A percentile compares a stretch with the other conserved stretches of the same genome.
phyloP scores from a whole-genome alignment of 139 green algal genomes.

The Chlorella sp. region DNA sequence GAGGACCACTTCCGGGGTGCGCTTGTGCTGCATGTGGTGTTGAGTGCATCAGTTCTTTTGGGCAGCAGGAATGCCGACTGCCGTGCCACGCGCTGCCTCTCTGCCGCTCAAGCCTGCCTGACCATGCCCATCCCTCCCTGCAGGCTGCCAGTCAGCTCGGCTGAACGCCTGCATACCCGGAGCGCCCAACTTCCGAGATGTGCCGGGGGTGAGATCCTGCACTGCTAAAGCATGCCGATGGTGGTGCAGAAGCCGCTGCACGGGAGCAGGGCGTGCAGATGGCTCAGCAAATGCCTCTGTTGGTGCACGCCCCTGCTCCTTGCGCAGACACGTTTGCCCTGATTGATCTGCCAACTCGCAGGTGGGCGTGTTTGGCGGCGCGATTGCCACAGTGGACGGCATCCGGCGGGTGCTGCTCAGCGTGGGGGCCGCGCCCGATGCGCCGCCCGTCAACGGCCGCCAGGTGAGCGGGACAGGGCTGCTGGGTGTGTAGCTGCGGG shows the following conservation, averaged over 20 bases:
- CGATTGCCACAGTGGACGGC: conserved; percentile 90
- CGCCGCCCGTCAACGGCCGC: conserved; percentile 5
- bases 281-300: no score
- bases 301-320: no score
- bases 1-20: conserved; percentile 65
- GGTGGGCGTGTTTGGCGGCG: conserved; percentile 84
- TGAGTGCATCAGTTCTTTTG: no score
- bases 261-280: no score
- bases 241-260: no score
- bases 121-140: conserved; percentile 49
- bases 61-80: no score
- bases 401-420: conserved; percentile 71
- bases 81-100: not conserved
- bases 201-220: conserved; percentile 47
- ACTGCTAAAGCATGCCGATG: no score
- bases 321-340: no score
- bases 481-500: no score
- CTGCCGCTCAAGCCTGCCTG: conserved; percentile 28
- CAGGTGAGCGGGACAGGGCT: not conserved
- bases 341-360: no score
- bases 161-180: conserved; percentile 52
- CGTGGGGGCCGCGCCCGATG: conserved; percentile 42
- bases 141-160: conserved; percentile 63
- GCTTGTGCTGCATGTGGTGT: not conserved
- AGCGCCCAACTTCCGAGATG: conserved; percentile 87